Evolutionary conservation across 306 rosid species (phyloP).

Genomic region (Rubus idaeus): DNA sequence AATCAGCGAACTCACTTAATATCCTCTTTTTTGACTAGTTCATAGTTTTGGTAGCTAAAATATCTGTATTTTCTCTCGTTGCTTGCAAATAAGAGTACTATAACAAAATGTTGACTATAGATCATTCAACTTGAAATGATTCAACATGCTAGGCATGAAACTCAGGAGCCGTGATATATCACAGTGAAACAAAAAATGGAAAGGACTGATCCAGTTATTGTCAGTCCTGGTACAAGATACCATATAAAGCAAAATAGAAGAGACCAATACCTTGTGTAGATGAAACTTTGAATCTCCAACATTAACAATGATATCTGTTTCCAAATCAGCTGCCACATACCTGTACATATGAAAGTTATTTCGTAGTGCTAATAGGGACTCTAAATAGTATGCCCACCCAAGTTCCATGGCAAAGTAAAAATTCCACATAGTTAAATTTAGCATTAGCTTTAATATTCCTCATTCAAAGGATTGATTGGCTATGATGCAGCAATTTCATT

Average conservation of each 20-base stretch:
- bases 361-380: slow-evolving; percentile 1
- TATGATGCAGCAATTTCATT: not conserved
- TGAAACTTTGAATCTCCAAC: slow-evolving; percentile 70
- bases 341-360: slow-evolving; percentile 43
- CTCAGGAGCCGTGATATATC: slow-evolving; percentile 5
- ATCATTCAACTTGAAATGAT: not conserved
- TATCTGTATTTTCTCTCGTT: not conserved
- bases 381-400: not conserved
- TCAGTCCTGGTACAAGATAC: not conserved
- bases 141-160: not conserved
- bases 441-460: not conserved
- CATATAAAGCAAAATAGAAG: not conserved
- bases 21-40: not conserved
- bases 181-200: not conserved
- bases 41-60: not conserved
- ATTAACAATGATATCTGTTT: slow-evolving; percentile 61
- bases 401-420: not conserved
- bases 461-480: not conserved
- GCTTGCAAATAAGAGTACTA: not conserved
- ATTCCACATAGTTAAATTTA: not conserved
- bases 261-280: slow-evolving; percentile 76
- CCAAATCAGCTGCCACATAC: slow-evolving; percentile 82
- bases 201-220: not conserved
- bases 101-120: not conserved
- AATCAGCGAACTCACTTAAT: not conserved